These are phyloP conservation scores for Vairimorpha ceranae DNA, from an alignment of 371 early-diverging fungal genomes.

Conservation along the genomic window DNA sequence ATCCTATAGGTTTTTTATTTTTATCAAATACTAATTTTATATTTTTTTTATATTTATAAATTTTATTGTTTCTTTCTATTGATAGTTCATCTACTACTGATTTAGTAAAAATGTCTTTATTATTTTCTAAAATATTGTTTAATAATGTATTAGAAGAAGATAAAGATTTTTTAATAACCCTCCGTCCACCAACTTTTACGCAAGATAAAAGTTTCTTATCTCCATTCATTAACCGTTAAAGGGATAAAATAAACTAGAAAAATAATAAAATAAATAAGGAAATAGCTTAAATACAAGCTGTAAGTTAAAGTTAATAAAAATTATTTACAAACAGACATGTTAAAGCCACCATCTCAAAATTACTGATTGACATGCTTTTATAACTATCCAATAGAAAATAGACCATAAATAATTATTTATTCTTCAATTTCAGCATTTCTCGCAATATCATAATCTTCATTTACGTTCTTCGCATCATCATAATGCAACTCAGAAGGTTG, in stretches of 20 bases:
- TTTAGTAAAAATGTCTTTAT: constrained; percentile 4
- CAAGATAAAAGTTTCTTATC: constrained; percentile 12
- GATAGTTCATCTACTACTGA: constrained; percentile 4
- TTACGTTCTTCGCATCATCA: constrained; percentile 9
- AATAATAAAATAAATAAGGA: no score
- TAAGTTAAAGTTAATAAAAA: no score
- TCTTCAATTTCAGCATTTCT: constrained; percentile 21
- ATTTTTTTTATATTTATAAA: constrained; percentile 11
- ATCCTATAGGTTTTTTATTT: constrained; percentile 19
- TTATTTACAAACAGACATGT: no score
- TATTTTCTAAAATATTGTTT: neutral
- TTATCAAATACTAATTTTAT: constrained; percentile 21
- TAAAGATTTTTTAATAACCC: constrained; percentile 11
- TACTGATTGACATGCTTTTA: neutral
- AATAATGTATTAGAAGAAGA: neutral
- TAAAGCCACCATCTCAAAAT: neutral
- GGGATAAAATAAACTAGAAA: no score
- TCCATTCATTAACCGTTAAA: no score
- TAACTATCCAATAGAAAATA: no score
- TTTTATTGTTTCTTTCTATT: neutral
- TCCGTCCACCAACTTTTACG: constrained; percentile 29
- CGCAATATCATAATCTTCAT: constrained; percentile 5
- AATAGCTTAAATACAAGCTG: no score
- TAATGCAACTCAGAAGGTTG: constrained; percentile 80
- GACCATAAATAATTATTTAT: constrained; percentile 2